Percentiles rank a stretch among this genome's conserved stretches.
phyloP scores from a whole-genome alignment of 805 yeast species.

The Saturnispora halmiae region DNA sequence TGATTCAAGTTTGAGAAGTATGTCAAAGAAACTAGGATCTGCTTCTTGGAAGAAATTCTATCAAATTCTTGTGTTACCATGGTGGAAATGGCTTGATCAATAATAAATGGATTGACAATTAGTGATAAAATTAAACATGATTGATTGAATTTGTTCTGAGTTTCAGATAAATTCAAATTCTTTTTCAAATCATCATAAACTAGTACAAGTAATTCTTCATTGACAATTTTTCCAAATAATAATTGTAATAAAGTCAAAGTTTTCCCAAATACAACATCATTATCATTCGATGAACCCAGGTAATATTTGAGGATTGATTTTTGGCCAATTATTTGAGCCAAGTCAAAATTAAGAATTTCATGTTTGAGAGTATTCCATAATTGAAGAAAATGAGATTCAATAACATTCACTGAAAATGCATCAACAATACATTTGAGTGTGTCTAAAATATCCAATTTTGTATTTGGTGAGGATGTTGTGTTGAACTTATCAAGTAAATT shows the following conservation, averaged over 20 bases:
- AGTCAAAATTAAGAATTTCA: constrained; percentile 76
- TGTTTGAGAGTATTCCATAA: constrained; percentile 85
- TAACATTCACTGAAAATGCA: constrained; percentile 39
- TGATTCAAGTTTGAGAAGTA: constrained; percentile 25
- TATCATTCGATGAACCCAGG: constrained; percentile 26
- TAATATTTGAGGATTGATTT: constrained; percentile 24
- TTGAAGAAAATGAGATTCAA: constrained; percentile 56
- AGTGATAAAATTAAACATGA: constrained; percentile 52
- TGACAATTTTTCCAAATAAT: constrained; percentile 30
- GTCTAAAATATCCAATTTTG: constrained; percentile 62
- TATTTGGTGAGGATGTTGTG: constrained; percentile 56
- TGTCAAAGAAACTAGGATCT: constrained; percentile 11
- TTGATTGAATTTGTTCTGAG: constrained; percentile 48
- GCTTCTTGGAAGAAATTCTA: constrained; percentile 9
- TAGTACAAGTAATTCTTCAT: constrained; percentile 18
- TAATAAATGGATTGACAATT: constrained; percentile 37
- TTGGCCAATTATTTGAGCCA: constrained; percentile 25
- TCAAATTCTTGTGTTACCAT: constrained; percentile 25
- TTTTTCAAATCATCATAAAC: constrained; percentile 39
- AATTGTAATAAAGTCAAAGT: constrained; percentile 38
- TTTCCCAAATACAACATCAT: constrained; percentile 30
- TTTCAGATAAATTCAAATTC: constrained; percentile 21
- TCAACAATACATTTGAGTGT: constrained; percentile 52
- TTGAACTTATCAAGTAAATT: constrained; percentile 72
- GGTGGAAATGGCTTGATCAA: constrained; percentile 40